phyloP scores from a whole-genome alignment of 1,139 yeast species.

The Suhomyces yuchorum region DNA sequence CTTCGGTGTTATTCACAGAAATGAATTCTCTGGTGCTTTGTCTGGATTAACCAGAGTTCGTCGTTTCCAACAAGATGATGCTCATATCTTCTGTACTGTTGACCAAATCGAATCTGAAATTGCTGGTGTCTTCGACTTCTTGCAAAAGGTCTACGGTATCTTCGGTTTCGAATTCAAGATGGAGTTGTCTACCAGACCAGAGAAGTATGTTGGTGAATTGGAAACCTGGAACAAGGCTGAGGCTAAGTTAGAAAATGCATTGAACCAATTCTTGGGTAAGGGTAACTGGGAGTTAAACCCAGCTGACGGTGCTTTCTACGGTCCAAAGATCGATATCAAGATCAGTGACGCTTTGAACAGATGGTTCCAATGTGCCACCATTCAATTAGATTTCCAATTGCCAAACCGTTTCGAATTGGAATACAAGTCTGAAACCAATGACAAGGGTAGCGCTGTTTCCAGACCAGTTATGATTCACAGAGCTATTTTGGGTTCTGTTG shows the following conservation, averaged over 20 bases:
- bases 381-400: conserved; percentile 96
- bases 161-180: conserved; percentile 88
- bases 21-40: conserved; percentile 87
- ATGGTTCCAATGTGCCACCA: conserved; percentile 98
- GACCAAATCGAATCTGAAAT: conserved; percentile 88
- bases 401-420: conserved; percentile 89
- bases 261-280: conserved; percentile 66
- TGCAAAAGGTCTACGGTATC: conserved; percentile 74
- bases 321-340: conserved; percentile 96
- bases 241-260: conserved; percentile 68
- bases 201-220: conserved; percentile 81
- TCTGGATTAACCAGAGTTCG: conserved; percentile 92
- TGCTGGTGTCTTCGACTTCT: conserved; percentile 73
- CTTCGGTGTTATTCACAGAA: conserved; percentile 93
- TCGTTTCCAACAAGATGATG: conserved; percentile 98
- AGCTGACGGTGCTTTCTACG: conserved; percentile 98
- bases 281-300: conserved; percentile 89
- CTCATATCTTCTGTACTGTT: conserved; percentile 91
- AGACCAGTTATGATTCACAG: conserved; percentile 99
- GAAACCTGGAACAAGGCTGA: conserved; percentile 93
- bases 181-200: conserved; percentile 94
- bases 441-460: conserved; percentile 35
- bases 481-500: conserved; percentile 96
- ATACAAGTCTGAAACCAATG: conserved; percentile 74
- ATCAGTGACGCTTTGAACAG: conserved; percentile 88